phyloP scores from a whole-genome alignment of 164 flowering plant species.

The Stephania cephalantha region DNA sequence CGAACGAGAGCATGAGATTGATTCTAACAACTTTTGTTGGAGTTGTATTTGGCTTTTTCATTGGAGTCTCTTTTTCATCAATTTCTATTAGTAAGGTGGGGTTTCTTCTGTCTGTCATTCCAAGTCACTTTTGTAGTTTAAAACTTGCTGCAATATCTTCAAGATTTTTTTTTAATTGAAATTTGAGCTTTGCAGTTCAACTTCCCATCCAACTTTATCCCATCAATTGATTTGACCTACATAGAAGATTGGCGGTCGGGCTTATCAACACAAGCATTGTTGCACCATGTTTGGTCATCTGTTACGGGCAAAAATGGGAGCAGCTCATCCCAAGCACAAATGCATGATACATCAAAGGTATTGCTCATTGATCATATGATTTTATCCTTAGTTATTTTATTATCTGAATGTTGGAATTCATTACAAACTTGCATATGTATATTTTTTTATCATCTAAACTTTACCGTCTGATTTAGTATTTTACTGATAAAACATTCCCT shows the following conservation, averaged over 20 bases:
- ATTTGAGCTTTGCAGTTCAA: constrained; percentile 37
- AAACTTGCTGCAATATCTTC: neutral
- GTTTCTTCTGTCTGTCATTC: constrained; percentile 1
- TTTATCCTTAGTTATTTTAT: neutral
- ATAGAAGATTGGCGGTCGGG: constrained; percentile 25
- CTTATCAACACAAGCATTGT: constrained; percentile 22
- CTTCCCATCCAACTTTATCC: constrained; percentile 36
- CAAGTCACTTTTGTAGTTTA: neutral
- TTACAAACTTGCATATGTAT: neutral
- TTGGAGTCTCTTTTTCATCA: constrained; percentile 62
- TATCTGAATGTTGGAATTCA: neutral
- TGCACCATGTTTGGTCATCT: constrained; percentile 24
- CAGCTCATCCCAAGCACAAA: constrained; percentile 18
- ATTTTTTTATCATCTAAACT: neutral
- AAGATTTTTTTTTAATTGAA: neutral
- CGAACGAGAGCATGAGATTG: constrained; percentile 64
- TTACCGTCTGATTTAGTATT: neutral
- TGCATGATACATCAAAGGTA: constrained; percentile 39
- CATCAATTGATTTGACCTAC: constrained; percentile 27
- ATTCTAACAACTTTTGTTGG: constrained; percentile 52
- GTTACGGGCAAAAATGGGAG: constrained; percentile 13
- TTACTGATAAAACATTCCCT: neutral
- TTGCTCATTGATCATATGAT: neutral
- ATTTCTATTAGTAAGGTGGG: constrained; percentile 49
- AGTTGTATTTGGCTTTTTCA: constrained; percentile 61